phyloP scores from a whole-genome alignment of 1,284 basidiomycete genomes.

The Stereum hirsutum region DNA sequence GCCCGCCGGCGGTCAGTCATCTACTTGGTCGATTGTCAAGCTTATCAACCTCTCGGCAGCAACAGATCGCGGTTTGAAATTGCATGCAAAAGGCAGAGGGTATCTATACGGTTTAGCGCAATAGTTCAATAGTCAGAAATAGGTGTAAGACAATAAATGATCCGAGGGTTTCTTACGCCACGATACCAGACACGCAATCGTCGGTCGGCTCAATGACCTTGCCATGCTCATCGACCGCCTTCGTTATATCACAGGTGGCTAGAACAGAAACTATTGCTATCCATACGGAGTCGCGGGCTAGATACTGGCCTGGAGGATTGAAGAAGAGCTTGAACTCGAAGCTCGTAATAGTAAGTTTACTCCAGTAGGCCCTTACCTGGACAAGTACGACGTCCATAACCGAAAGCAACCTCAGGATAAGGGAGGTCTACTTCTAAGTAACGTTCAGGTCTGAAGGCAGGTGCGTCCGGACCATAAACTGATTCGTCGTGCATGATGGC shows the following conservation, averaged over 20 bases:
- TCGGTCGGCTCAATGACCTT: constrained; percentile 3
- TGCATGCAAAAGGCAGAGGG: constrained; percentile 8
- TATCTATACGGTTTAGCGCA: too few species aligned
- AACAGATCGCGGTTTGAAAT: constrained; percentile 7
- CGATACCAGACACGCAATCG: constrained; percentile 8
- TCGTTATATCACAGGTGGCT: constrained; percentile 19
- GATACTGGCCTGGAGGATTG: too few species aligned
- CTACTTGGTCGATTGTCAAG: too few species aligned
- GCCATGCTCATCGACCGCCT: constrained; percentile 2
- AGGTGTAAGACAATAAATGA: too few species aligned
- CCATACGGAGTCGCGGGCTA: constrained; percentile 28
- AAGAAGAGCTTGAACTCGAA: too few species aligned
- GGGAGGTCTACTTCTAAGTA: constrained; percentile 13
- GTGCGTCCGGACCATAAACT: constrained; percentile 5
- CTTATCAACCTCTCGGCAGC: constrained; percentile 4
- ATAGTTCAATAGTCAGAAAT: too few species aligned
- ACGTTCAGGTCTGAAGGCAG: constrained; percentile 10
- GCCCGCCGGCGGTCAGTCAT: too few species aligned
- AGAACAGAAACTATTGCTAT: constrained; percentile 25
- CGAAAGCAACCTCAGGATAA: constrained; percentile 19
- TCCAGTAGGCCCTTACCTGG: too few species aligned
- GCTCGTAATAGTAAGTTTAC: too few species aligned
- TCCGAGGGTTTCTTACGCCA: constrained; percentile 7
- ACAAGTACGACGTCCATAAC: constrained; percentile 23
- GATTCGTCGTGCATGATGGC: constrained; percentile 7